Percentiles rank a stretch among this genome's conserved stretches.
phyloP scores from a whole-genome alignment of 2,329 filamentous ascomycete species.

The Aspergillus neotritici region DNA sequence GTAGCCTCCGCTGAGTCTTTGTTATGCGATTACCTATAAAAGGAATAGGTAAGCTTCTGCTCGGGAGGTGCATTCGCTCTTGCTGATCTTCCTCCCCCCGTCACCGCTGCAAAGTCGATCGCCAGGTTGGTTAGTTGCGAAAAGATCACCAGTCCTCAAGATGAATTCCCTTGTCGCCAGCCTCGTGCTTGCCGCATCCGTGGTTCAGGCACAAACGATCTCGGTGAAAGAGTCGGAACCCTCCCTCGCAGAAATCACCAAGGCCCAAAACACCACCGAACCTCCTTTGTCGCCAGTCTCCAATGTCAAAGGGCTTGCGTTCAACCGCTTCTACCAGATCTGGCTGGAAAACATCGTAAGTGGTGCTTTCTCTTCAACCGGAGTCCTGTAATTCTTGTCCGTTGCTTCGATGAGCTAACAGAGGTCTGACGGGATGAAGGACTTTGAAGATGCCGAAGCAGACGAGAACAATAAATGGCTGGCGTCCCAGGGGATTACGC shows the following conservation, averaged over 20 bases:
- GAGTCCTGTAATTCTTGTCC: conserved; percentile 33
- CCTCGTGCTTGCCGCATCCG: conserved; percentile 21
- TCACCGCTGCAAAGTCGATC: background rate
- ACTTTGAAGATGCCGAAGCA: conserved; percentile 58
- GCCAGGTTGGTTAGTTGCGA: background rate
- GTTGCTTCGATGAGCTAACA: conserved; percentile 26
- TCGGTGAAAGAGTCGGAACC: conserved; percentile 19
- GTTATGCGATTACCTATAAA: too few species aligned
- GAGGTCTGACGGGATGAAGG: conserved; percentile 18
- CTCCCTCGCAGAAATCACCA: conserved; percentile 24
- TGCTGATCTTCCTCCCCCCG: background rate
- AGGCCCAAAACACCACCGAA: conserved; percentile 51
- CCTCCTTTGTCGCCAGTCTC: conserved; percentile 56
- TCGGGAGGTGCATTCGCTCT: background rate
- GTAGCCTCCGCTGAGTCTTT: too few species aligned
- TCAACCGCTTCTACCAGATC: conserved; percentile 66
- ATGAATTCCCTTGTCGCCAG: conserved; percentile 42
- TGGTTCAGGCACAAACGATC: conserved; percentile 23
- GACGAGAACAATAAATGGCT: conserved; percentile 44
- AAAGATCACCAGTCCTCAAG: conserved; percentile 26
- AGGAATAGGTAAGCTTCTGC: too few species aligned
- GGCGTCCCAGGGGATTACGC: conserved; percentile 51
- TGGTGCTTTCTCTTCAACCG: conserved; percentile 22
- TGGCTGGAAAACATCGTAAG: conserved; percentile 71
- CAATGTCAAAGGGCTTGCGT: conserved; percentile 63